Percentiles rank a stretch among this genome's conserved stretches.
These are phyloP conservation scores for Aotearoamyces nothofagi DNA, from an alignment of 2,329 filamentous ascomycete species.

Conservation along the genomic window DNA sequence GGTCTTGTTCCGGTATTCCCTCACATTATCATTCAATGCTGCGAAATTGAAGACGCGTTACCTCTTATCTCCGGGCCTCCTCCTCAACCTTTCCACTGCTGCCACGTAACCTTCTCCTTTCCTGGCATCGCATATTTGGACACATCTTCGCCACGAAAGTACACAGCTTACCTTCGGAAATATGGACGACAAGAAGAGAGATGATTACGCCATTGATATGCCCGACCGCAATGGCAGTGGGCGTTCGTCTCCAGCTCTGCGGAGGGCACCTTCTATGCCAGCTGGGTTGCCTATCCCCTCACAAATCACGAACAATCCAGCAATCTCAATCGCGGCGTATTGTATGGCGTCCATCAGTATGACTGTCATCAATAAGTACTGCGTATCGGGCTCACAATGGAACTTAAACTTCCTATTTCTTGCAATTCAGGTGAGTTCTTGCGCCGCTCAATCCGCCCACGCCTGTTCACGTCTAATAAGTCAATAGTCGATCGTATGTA, in stretches of 20 bases:
- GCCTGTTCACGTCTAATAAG: conserved; percentile 6
- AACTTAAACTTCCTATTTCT: conserved; percentile 96
- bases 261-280: conserved; percentile 15
- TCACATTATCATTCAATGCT: too few relatives aligned
- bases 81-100: too few relatives aligned
- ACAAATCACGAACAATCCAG: conserved; percentile 55
- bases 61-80: too few relatives aligned
- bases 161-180: too few relatives aligned
- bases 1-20: too few relatives aligned
- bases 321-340: conserved; percentile 73
- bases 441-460: not conserved
- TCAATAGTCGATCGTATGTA: conserved; percentile 71
- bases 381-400: conserved; percentile 78
- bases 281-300: conserved; percentile 9
- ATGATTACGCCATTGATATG: conserved; percentile 61
- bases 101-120: too few relatives aligned
- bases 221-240: conserved; percentile 25
- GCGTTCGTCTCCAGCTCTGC: conserved; percentile 21
- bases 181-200: conserved; percentile 90
- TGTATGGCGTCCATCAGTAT: conserved; percentile 95
- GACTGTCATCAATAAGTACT: conserved; percentile 99
- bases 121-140: too few relatives aligned
- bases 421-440: conserved; percentile 65
- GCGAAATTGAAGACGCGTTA: too few relatives aligned
- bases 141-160: too few relatives aligned